A percentile compares a stretch with the other conserved stretches of the same genome.
Conservation (phyloP, 2,329 filamentous ascomycete genomes). For the Geoglossum cookeanum region DNA sequence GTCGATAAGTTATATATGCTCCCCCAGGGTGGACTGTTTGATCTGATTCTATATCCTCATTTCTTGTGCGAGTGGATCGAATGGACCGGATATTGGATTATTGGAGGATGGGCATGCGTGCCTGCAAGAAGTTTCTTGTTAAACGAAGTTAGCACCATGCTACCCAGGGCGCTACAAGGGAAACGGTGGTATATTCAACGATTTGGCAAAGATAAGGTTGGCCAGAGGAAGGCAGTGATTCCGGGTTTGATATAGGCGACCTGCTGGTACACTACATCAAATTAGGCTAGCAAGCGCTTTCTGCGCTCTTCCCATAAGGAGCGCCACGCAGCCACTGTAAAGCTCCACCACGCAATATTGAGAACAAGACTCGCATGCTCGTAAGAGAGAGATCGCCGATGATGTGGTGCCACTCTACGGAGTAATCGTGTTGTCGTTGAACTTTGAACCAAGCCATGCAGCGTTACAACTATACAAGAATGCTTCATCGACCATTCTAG, state of each 20-base stretch:
- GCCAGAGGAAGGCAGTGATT: constrained; percentile 53
- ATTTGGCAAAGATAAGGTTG: constrained; percentile 72
- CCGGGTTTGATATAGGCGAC: constrained; percentile 26
- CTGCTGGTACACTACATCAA: not conserved
- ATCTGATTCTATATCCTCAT: constrained; percentile 70
- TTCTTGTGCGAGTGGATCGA: constrained; percentile 96
- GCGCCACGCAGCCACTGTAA: too few relatives aligned
- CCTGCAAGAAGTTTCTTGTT: constrained; percentile 68
- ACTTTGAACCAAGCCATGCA: too few relatives aligned
- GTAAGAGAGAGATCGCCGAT: too few relatives aligned
- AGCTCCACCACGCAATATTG: too few relatives aligned
- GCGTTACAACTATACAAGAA: too few relatives aligned
- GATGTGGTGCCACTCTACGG: too few relatives aligned
- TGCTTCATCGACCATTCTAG: too few relatives aligned
- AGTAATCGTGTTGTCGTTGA: too few relatives aligned
- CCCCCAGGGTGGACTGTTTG: constrained; percentile 66
- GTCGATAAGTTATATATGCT: constrained; percentile 76
- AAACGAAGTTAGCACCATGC: constrained; percentile 80
- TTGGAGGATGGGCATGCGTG: constrained; percentile 42
- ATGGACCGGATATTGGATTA: constrained; percentile 77
- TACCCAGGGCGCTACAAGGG: constrained; percentile 66
- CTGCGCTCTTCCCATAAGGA: too few relatives aligned
- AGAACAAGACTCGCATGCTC: too few relatives aligned
- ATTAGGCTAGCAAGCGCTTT: too few relatives aligned
- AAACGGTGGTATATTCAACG: constrained; percentile 70